Percentiles rank a stretch among this genome's conserved stretches.
phyloP scores from a whole-genome alignment of 495 filamentous ascomycete species.

The Penicillium manginii region DNA sequence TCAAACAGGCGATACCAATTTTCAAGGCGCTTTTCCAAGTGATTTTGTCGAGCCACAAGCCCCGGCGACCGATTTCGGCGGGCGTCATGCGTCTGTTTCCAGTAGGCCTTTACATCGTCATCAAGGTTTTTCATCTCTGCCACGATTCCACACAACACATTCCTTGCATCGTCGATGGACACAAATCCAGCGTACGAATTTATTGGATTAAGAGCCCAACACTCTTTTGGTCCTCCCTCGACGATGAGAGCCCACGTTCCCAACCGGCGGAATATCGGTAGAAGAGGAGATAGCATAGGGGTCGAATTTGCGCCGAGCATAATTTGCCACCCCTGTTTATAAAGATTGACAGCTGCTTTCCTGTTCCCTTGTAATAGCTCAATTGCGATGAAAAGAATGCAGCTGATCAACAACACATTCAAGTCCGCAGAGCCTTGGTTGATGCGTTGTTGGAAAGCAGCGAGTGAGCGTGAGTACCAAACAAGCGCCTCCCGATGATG shows the following conservation, averaged over 20 bases:
- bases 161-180: conserved; percentile 22
- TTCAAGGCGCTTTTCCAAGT: conserved; percentile 8
- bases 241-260: conserved; percentile 19
- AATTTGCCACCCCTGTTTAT: conserved; percentile 39
- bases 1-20: conserved; percentile 19
- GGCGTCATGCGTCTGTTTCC: not conserved
- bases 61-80: not conserved
- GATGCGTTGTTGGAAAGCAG: conserved; percentile 33
- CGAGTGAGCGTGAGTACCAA: conserved; percentile 54
- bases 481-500: conserved; percentile 25
- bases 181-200: not conserved
- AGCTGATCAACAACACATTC: conserved; percentile 49
- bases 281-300: conserved; percentile 9
- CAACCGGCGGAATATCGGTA: conserved; percentile 22
- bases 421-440: conserved; percentile 33
- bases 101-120: conserved; percentile 14
- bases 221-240: not conserved
- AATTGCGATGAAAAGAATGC: conserved; percentile 58
- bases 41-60: conserved; percentile 7
- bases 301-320: conserved; percentile 10
- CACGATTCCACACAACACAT: conserved; percentile 20
- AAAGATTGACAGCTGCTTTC: conserved; percentile 45
- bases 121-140: conserved; percentile 23
- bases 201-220: conserved; percentile 2
- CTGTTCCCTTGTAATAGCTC: conserved; percentile 55